Base-by-base conservation (phyloP, 2,329 filamentous ascomycete species). In the Calonectria hongkongensis region DNA sequence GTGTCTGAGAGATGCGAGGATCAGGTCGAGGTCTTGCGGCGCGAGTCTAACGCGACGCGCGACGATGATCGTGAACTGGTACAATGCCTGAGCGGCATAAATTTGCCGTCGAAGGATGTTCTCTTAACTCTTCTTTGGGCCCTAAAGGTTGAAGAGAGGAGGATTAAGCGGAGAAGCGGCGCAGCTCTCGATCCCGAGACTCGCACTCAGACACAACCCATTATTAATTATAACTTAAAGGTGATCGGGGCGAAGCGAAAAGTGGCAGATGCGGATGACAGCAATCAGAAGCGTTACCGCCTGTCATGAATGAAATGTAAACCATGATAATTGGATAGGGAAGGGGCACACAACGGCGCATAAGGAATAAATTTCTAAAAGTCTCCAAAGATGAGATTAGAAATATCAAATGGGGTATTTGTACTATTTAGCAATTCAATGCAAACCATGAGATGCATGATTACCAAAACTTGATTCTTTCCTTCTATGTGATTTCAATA, bases 1-100 rank as follows among this genome's bases (percentile, higher is more conserved):
- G 90, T 89, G 84, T 91, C 90, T 91, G 86, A 92, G 84, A 85
- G 87, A 86, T 80, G 83, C 80, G 85, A 88, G 78, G 83, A 86
- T 80, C 85, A 82, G 84, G 86, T 86, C 84, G 85, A 81, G 79
- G 82, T 80, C 78, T 78, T 76, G 78, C 71, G 73, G 78, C 74
- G 75, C 80, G 83, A 80, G 80, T 75, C 80, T 74, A 66, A 79
- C 79, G 83, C 74, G 75, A 81, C 82, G 84, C 83, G 84, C 83
- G 86, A 80, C 60, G 79, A 81, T 74, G 78, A 79, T 75, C 72
- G 78, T 75, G 79, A 81, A 74, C 82, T 84, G 75, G 82, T 81
- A 74, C 79, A 75, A 74, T 86, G 82, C 84, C 79, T 84, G 63
- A 81, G 81, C 68, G 81, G 81, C 75, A 83, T 83, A 70, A 71